A percentile compares a stretch with the other conserved stretches of the same genome.
Evolutionary conservation across 2,329 filamentous ascomycete genomes (phyloP).

Genomic region (Trichoderma arundinaceum): DNA sequence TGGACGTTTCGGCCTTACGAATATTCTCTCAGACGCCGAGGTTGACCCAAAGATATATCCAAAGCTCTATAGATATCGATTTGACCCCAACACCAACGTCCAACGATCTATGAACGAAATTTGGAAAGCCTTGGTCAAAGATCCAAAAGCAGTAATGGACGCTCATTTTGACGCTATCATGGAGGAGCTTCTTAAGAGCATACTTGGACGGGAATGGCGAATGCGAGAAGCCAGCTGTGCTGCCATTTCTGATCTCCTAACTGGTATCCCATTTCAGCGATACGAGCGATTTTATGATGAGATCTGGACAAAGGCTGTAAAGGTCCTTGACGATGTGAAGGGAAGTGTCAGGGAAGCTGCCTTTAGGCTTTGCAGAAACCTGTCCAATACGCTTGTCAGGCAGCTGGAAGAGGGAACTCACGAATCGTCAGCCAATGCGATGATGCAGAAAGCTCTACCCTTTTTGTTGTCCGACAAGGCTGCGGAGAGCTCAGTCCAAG

Average conservation of each 20-base stretch:
- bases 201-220: conserved; percentile 91
- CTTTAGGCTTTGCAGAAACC: conserved; percentile 77
- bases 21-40: conserved; percentile 84
- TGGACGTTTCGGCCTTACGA: conserved; percentile 89
- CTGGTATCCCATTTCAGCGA: conserved; percentile 74
- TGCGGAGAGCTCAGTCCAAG: conserved; percentile 84
- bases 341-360: conserved; percentile 83
- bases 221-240: conserved; percentile 90
- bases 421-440: conserved; percentile 71
- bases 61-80: conserved; percentile 91
- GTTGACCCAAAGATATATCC: conserved; percentile 94
- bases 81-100: conserved; percentile 93
- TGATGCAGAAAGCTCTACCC: conserved; percentile 86
- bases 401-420: conserved; percentile 80
- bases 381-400: conserved; percentile 85
- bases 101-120: conserved; percentile 97
- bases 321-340: conserved; percentile 96
- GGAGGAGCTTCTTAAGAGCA: conserved; percentile 81
- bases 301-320: conserved; percentile 86
- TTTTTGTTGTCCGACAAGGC: conserved; percentile 90
- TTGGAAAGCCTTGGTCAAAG: conserved; percentile 94
- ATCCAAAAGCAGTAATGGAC: conserved; percentile 77
- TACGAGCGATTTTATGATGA: conserved; percentile 85
- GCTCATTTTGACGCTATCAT: conserved; percentile 88
- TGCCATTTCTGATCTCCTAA: conserved; percentile 85